phyloP scores from a whole-genome alignment of 805 yeast genomes.

The Candida mattraensis region DNA sequence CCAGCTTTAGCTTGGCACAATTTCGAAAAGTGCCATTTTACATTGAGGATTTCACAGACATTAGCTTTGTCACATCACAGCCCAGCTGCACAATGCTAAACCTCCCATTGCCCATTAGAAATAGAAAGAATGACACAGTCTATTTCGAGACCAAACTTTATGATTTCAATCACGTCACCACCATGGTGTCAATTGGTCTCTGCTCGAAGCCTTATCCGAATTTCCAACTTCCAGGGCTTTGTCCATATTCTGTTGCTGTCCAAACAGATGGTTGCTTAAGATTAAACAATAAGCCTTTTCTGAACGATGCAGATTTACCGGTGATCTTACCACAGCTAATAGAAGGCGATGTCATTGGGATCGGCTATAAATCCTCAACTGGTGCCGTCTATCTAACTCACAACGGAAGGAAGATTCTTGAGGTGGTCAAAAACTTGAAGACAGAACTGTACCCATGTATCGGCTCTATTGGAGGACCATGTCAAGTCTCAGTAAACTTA shows the following conservation, averaged over 20 bases:
- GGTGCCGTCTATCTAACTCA: constrained; percentile 56
- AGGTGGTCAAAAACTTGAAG: constrained; percentile 48
- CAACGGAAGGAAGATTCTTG: constrained; percentile 54
- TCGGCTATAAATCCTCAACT: constrained; percentile 48
- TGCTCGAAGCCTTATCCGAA: constrained; percentile 73
- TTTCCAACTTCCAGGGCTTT: constrained; percentile 73
- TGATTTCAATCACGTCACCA: constrained; percentile 40
- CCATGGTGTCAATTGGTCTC: constrained; percentile 63
- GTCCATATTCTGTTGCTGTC: constrained; percentile 67
- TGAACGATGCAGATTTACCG: constrained; percentile 42
- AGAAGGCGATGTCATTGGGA: constrained; percentile 56
- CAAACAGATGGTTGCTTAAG: constrained; percentile 72
- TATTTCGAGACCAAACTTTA: constrained; percentile 65
- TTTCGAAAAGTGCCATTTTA: constrained; percentile 26
- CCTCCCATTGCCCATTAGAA: constrained; percentile 35
- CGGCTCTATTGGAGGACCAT: constrained; percentile 48
- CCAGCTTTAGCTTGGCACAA: constrained; percentile 16
- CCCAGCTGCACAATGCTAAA: constrained; percentile 31
- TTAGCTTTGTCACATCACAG: constrained; percentile 25
- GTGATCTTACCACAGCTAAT: constrained; percentile 49
- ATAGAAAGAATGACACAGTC: constrained; percentile 48
- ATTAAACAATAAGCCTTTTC: constrained; percentile 59
- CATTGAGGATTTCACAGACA: constrained; percentile 35
- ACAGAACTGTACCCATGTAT: constrained; percentile 54
- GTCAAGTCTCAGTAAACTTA: constrained; percentile 61